A percentile compares a stretch with the other conserved stretches of the same genome.
phyloP scores from a whole-genome alignment of 2,329 filamentous ascomycete genomes.

The Alternaria gansuensis region DNA sequence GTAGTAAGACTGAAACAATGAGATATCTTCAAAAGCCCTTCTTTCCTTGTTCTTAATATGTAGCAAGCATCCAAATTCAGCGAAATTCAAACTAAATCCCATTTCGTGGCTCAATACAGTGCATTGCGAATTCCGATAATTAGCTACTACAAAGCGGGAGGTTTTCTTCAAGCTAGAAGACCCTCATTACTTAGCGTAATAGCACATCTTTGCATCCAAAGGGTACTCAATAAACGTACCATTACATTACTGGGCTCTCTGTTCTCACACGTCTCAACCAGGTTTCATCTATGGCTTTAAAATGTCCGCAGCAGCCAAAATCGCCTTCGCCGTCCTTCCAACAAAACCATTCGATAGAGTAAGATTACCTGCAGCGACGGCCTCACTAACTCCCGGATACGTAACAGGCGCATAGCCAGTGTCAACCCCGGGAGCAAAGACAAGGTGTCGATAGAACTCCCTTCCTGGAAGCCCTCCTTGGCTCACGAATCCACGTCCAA shows the following conservation, averaged over 20 bases:
- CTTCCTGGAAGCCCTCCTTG: slow-evolving; percentile 56
- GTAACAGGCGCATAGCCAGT: slow-evolving; percentile 50
- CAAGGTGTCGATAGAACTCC: slow-evolving; percentile 57
- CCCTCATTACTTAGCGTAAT: too few relatives aligned
- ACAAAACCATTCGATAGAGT: slow-evolving; percentile 42
- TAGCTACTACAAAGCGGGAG: too few relatives aligned
- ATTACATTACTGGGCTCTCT: too few relatives aligned
- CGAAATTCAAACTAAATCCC: too few relatives aligned
- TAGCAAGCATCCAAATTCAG: neutral
- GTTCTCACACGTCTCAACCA: neutral
- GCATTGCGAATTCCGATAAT: too few relatives aligned
- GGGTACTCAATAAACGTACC: too few relatives aligned
- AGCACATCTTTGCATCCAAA: too few relatives aligned
- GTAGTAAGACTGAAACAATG: neutral
- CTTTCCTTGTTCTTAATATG: neutral
- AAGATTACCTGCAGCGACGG: slow-evolving; percentile 37
- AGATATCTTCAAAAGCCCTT: neutral
- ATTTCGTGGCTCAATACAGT: too few relatives aligned
- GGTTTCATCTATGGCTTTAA: neutral
- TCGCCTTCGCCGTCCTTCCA: slow-evolving; percentile 39
- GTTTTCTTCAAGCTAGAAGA: too few relatives aligned
- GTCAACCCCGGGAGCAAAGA: slow-evolving; percentile 58
- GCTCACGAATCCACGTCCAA: slow-evolving; percentile 56
- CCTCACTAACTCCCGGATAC: slow-evolving; percentile 48
- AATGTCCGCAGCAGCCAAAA: slow-evolving; percentile 44